These are phyloP conservation scores for Sugiyamaella neomexicana DNA, from an alignment of 1,139 yeast species.

Conservation along the genomic window DNA sequence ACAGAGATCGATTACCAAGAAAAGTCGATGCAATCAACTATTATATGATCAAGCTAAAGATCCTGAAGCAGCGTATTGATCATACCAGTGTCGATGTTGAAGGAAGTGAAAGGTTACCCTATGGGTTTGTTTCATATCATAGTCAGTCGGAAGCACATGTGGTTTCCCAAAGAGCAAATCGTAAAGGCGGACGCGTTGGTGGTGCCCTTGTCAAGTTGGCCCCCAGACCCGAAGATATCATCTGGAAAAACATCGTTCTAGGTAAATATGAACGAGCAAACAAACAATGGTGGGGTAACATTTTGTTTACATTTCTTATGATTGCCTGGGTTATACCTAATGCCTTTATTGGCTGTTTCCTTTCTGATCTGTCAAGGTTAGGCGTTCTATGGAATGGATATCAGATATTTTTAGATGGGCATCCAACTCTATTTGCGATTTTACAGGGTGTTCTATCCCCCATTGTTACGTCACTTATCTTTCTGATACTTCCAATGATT, in stretches of 20 bases:
- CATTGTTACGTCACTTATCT: constrained; percentile 39
- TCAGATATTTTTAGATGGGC: constrained; percentile 33
- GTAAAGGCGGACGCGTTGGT: constrained; percentile 18
- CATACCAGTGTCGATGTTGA: constrained; percentile 32
- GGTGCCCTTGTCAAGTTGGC: constrained; percentile 35
- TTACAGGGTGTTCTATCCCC: constrained; percentile 46
- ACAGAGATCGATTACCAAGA: constrained; percentile 20
- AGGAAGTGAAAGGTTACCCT: constrained; percentile 30
- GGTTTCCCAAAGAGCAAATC: constrained; percentile 29
- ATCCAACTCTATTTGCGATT: constrained; percentile 39
- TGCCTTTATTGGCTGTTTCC: constrained; percentile 45
- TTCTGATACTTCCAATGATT: constrained; percentile 41
- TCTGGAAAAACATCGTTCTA: constrained; percentile 43
- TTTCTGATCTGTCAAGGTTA: constrained; percentile 41
- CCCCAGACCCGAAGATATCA: constrained; percentile 42
- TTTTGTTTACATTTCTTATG: constrained; percentile 36
- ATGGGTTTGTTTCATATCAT: constrained; percentile 43
- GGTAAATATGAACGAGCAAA: constrained; percentile 35
- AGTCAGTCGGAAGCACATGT: constrained; percentile 35
- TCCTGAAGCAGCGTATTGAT: constrained; percentile 34
- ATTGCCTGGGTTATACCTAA: constrained; percentile 45
- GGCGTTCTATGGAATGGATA: constrained; percentile 43
- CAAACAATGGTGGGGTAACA: constrained; percentile 41
- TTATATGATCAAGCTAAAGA: constrained; percentile 29
- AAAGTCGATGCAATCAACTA: constrained; percentile 40